A percentile compares a stretch with the other conserved stretches of the same genome.
These are phyloP conservation scores for Penicillium sp. DNA, from an alignment of 2,329 filamentous ascomycete genomes.

Conservation along the genomic window DNA sequence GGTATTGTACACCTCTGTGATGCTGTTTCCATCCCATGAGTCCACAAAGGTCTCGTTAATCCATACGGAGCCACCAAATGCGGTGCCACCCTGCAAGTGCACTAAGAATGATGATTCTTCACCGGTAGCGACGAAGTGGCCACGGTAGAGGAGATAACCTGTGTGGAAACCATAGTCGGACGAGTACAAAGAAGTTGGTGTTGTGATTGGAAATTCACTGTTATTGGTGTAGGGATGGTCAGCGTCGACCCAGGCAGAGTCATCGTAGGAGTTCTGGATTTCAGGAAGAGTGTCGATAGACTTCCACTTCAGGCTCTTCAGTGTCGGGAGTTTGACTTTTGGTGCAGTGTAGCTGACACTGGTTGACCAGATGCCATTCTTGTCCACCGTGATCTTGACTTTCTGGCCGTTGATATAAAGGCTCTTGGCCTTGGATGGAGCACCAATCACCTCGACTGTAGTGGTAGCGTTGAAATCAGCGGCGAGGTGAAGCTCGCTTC, in stretches of 20 bases:
- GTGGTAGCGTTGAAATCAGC: slow-evolving; percentile 74
- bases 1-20: slow-evolving; percentile 51
- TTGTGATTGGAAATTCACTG: slow-evolving; percentile 55
- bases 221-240: slow-evolving; percentile 62
- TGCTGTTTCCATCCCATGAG: slow-evolving; percentile 60
- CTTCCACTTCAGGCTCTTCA: slow-evolving; percentile 65
- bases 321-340: slow-evolving; percentile 55
- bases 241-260: slow-evolving; percentile 65
- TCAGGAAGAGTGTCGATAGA: slow-evolving; percentile 72
- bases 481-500: slow-evolving; percentile 59
- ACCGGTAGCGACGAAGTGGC: slow-evolving; percentile 65
- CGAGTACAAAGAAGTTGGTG: slow-evolving; percentile 66
- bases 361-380: slow-evolving; percentile 52
- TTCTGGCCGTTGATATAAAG: slow-evolving; percentile 63
- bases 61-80: slow-evolving; percentile 68
- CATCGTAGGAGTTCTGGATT: slow-evolving; percentile 63
- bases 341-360: slow-evolving; percentile 54
- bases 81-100: slow-evolving; percentile 65
- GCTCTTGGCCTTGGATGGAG: slow-evolving; percentile 53
- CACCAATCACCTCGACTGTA: slow-evolving; percentile 67
- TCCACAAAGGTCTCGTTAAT: slow-evolving; percentile 64
- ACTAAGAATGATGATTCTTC: slow-evolving; percentile 59
- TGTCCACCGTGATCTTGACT: slow-evolving; percentile 41
- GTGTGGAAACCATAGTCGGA: slow-evolving; percentile 74
- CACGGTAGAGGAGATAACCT: slow-evolving; percentile 68